phyloP scores from a whole-genome alignment of 2,329 filamentous ascomycete species.

The Periconia macrospinosa region DNA sequence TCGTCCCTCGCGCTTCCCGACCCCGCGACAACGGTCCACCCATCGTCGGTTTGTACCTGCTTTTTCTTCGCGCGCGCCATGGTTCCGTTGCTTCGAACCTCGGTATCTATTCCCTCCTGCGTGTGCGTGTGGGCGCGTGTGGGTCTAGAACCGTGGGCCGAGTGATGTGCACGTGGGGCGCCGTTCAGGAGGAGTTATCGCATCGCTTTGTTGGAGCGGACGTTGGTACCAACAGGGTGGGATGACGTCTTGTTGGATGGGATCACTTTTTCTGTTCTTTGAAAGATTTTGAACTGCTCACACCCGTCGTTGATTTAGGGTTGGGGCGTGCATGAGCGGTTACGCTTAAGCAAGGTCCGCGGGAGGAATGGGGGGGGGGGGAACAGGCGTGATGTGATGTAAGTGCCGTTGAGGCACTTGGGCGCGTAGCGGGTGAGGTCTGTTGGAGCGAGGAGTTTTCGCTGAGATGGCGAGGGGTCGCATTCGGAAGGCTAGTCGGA shows the following conservation, averaged over 20 bases:
- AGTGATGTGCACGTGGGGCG: not conserved
- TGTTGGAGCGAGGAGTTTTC: not conserved
- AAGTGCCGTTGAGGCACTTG: not conserved
- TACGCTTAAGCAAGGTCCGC: slow-evolving; percentile 5
- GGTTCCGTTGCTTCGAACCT: not conserved
- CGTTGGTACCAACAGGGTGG: not conserved
- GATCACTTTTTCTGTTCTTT: not conserved
- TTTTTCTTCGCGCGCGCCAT: slow-evolving; percentile 32
- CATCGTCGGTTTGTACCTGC: slow-evolving; percentile 32
- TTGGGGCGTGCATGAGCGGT: slow-evolving; percentile 27
- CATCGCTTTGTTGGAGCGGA: not conserved
- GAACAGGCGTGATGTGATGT: not conserved
- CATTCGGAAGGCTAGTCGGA: too few relatives aligned
- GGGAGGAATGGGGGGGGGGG: not conserved
- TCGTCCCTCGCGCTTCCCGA: slow-evolving; percentile 5
- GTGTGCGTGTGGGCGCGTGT: too few relatives aligned
- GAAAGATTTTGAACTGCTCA: not conserved
- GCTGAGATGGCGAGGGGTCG: too few relatives aligned
- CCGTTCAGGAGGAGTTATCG: not conserved
- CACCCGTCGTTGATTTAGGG: slow-evolving; percentile 18
- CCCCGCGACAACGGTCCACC: slow-evolving; percentile 37
- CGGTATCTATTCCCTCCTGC: not conserved
- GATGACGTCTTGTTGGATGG: not conserved
- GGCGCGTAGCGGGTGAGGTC: slow-evolving; percentile 1
- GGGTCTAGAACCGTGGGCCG: too few relatives aligned